These are phyloP conservation scores for Zymoseptoria tritici DNA, from an alignment of 2,329 filamentous ascomycete species.

Conservation along the genomic window DNA sequence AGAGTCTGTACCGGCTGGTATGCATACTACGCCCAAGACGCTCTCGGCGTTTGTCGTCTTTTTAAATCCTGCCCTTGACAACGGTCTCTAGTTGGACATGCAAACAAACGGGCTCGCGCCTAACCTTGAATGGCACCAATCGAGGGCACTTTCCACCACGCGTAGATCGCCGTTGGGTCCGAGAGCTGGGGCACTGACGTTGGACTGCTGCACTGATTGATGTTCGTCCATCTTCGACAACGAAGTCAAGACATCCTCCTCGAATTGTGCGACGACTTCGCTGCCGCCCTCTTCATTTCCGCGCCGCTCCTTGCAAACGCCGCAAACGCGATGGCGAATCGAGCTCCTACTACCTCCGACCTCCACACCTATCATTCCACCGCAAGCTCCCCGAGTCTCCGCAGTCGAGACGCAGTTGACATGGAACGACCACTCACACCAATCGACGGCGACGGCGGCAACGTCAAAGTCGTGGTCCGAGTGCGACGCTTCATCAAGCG, in stretches of 20 bases:
- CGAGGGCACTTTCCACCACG: background rate
- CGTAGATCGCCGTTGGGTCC: background rate
- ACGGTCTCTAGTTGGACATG: background rate
- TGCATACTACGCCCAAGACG: background rate
- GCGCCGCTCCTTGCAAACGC: background rate
- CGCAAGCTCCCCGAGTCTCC: conserved; percentile 40
- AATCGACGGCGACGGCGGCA: conserved; percentile 36
- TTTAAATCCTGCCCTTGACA: background rate
- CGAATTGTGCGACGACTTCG: conserved; percentile 11
- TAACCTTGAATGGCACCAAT: background rate
- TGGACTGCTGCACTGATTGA: background rate
- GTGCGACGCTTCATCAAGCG: conserved; percentile 42
- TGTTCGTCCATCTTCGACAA: conserved; percentile 13
- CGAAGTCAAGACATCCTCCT: conserved; percentile 7
- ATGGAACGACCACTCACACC: conserved; percentile 27
- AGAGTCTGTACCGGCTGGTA: background rate
- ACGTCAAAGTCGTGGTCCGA: conserved; percentile 46
- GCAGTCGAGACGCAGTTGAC: conserved; percentile 30
- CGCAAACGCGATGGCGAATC: background rate
- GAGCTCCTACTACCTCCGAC: conserved; percentile 15
- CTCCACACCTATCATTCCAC: conserved; percentile 21
- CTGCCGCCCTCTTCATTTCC: conserved; percentile 4
- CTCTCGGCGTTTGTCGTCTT: background rate
- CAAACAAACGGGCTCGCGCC: background rate
- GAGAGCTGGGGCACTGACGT: background rate